Evolutionary conservation across 306 rosid genomes (phyloP).

Genomic region (cucumber (Cucumis sativus)): Cucumber_9930_V3 NC_026658.2:24302001-24302500

Average conservation of each 20-base stretch:
- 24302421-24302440: conserved; percentile 87
- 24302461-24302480: conserved; percentile 91
- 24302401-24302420: conserved; percentile 91
- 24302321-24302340: conserved; percentile 55
- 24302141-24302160: conserved; percentile 89
- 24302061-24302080: conserved; percentile 92
- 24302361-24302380: conserved; percentile 72
- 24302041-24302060: conserved; percentile 93
- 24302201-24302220: conserved; percentile 54
- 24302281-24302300: conserved; percentile 24
- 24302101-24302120: conserved; percentile 86
- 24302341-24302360: conserved; percentile 88
- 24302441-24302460: conserved; percentile 72
- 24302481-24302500: conserved; percentile 44
- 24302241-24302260: conserved; percentile 87
- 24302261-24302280: conserved; percentile 79
- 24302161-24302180: conserved; percentile 86
- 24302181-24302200: conserved; percentile 76
- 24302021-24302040: conserved; percentile 98
- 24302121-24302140: conserved; percentile 82
- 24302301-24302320: conserved; percentile 5
- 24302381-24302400: conserved; percentile 81
- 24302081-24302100: conserved; percentile 83
- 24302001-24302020: conserved; percentile 86
- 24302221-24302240: conserved; percentile 98